Evolutionary conservation across 2,329 filamentous ascomycete species (phyloP).

Genomic region (Geosmithia flava): DNA sequence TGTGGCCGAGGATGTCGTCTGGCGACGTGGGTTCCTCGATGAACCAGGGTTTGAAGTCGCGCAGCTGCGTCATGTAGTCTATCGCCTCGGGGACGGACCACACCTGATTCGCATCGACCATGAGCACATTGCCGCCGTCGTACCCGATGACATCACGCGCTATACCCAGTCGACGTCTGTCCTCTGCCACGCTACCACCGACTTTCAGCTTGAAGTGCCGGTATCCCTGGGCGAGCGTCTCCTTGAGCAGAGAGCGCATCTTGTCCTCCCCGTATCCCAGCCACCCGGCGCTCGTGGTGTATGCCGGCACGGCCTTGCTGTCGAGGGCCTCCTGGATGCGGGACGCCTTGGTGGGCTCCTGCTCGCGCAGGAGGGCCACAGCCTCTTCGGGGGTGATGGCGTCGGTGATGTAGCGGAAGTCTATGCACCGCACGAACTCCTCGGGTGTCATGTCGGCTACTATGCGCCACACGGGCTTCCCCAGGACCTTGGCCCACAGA

Average conservation of each 20-base stretch:
- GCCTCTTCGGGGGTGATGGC: conserved; percentile 83
- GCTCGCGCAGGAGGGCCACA: conserved; percentile 53
- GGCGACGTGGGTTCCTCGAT: conserved; percentile 90
- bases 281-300: conserved; percentile 86
- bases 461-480: conserved; percentile 83
- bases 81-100: conserved; percentile 89
- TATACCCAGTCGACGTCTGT: conserved; percentile 58
- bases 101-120: conserved; percentile 90
- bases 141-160: conserved; percentile 72
- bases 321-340: conserved; percentile 62
- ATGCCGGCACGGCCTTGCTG: conserved; percentile 71
- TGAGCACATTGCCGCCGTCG: conserved; percentile 72
- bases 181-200: conserved; percentile 58
- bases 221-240: conserved; percentile 69
- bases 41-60: conserved; percentile 82
- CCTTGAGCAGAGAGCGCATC: conserved; percentile 61
- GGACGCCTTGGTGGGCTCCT: conserved; percentile 54
- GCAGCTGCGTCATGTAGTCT: conserved; percentile 70
- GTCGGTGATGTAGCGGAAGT: conserved; percentile 91
- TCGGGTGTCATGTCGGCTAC: conserved; percentile 84
- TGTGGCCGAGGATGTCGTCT: conserved; percentile 82
- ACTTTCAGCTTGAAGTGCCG: conserved; percentile 88
- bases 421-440: conserved; percentile 77
- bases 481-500: conserved; percentile 79
- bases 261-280: conserved; percentile 83